phyloP scores from a whole-genome alignment of 345 rosid genomes.

The Aquilaria yunnanensis region DNA sequence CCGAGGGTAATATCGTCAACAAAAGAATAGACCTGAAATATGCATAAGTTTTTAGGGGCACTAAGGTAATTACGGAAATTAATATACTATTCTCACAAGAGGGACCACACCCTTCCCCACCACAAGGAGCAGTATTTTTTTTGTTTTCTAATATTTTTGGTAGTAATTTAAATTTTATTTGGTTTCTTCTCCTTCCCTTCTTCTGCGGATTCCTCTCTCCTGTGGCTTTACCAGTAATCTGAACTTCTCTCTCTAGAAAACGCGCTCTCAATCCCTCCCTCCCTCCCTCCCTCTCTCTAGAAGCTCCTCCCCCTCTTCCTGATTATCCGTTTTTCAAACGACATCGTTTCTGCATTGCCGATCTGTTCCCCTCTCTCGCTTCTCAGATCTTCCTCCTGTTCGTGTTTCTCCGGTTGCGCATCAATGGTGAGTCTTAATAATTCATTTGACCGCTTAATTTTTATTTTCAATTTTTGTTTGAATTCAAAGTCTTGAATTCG shows the following conservation, averaged over 20 bases:
- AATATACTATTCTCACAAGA: constrained; percentile 13
- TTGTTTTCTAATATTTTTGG: constrained; percentile 12
- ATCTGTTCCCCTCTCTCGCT: constrained; percentile 11
- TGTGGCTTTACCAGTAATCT: constrained; percentile 41
- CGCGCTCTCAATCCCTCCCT: constrained; percentile 15
- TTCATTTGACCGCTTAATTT: not conserved
- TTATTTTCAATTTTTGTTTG: not conserved
- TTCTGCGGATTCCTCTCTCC: constrained; percentile 43
- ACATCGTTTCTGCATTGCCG: constrained; percentile 26
- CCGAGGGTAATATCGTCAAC: constrained; percentile 12
- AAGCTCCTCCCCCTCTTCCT: constrained; percentile 1
- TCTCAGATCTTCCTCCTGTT: constrained; percentile 25
- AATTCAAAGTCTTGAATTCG: not conserved
- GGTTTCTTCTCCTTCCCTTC: constrained; percentile 42
- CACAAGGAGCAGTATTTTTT: constrained; percentile 42
- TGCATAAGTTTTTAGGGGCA: constrained; percentile 11
- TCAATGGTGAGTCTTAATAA: constrained; percentile 33
- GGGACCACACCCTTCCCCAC: constrained; percentile 55
- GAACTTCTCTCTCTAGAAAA: constrained; percentile 25
- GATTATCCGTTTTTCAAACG: constrained; percentile 15
- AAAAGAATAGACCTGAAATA: constrained; percentile 8
- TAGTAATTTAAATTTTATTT: constrained; percentile 21
- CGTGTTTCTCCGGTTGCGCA: not conserved
- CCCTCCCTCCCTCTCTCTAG: not conserved
- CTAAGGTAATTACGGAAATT: not conserved